Evolutionary conservation across 345 rosid species (phyloP), one percentile per base, ranked within the genome.

Genomic region (Lepidium sativum): DNA sequence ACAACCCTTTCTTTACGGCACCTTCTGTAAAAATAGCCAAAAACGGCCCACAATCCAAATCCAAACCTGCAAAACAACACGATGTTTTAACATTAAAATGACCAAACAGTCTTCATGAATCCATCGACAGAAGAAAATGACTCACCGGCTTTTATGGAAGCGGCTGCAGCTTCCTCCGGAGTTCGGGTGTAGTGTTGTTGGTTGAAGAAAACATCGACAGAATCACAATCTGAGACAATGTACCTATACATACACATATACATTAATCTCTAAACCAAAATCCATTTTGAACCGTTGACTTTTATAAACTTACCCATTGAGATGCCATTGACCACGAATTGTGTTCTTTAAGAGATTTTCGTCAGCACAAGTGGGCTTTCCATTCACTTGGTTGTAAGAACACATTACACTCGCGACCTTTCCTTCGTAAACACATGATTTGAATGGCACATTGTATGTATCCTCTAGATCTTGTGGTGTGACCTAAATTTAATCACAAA

Each of bases 371-470:
- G 99, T 84, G 11, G 99, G 99, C 55, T 84, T 82, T 14, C 99
- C 99, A 10, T 90, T 94, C 6, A 94, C 97, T 77, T 87, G 99
- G 65, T 94, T 90, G 73, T 94, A 94, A 18, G 99, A 94, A 68
- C 99, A 94, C 99, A 94, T 94, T 1, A 94, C 96, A 74, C 99
- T 90, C 0, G 97, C 96, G 6, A 90, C 99, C 7, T 75, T 82
- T 23, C 99, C 99, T 41, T 90, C 95, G 72, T 72, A 68, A 23
- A 94, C 99, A 53, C 99, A 94, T 0, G 84, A 76, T 75, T 78
- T 87, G 76, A 94, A 94, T 35, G 99, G 97, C 49, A 87, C 96
- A 37, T 86, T 38, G 50, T 82, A 94, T 2, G 99, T 94, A 73
- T 94, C 99, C 45, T 75, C 96, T 73, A 94, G 69, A 55, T 94